Base-by-base conservation (phyloP, 306 rosid species). In the Aeschynomene evenia region DNA sequence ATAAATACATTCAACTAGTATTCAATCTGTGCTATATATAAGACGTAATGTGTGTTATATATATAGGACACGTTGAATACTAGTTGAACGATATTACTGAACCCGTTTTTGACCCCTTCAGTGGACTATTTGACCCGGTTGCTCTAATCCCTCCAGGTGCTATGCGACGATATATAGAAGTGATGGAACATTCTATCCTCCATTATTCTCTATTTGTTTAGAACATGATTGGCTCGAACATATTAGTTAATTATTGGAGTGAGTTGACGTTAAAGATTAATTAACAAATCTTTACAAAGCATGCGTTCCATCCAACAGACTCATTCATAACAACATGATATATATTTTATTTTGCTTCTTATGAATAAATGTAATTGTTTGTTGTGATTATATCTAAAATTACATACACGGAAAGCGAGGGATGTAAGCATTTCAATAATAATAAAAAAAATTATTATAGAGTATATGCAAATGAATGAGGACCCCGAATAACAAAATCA, bases 231-330 rank as follows among this genome's bases (percentile, higher is more conserved):
- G n/a, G 42, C 10, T 70, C 42, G 18, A 57, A 28, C 9, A 24
- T 37, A 45, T 21, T 50, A 19, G 5, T 29, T 48, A 5, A 29
- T 19, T 50, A 50, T 4, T 34, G 45, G 8, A 13, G 33, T 7
- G 0, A 66, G 2, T 16, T 50, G 46, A 31, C 51, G 37, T 43
- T 51, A 34, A 12, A 20, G 15, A 21, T 51, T 52, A 21, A 26
- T 51, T 20, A 68, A 70, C 26, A 20, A 55, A 16, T 13, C 26
- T 10, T 56, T 53, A 10, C 43, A 69, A 16, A 37, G 54, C 31
- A 28, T 3, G 13, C 18, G 56, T 55, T 54, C 31, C 64, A 70
- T 70, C 20, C 31, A n/a, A n/a, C n/a, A 34, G 59, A 71, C 59
- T 28, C 16, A 0, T 57, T 70, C 67, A 19, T 28, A 29, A 18